Base-by-base conservation (phyloP, 495 filamentous ascomycete genomes). In the Astrocystis sublimbata region DNA sequence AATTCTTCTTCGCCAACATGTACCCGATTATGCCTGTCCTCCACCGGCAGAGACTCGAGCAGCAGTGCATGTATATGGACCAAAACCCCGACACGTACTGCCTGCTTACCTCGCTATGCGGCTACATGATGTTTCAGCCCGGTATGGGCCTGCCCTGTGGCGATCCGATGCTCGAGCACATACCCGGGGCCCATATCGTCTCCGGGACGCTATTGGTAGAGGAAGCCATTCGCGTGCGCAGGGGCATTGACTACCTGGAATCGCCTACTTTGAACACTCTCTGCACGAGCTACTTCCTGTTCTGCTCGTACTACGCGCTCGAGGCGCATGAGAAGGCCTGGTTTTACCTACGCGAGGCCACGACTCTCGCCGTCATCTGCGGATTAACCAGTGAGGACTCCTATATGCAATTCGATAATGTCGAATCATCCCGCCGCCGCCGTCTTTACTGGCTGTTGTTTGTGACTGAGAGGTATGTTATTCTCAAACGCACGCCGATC, bases 21-120 rank as follows among this genome's bases (percentile, higher is more conserved):
- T 94, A 96, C 66, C 85, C 89, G 6, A 90, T 88, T 19, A 90
- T 92, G 80, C 92, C 92, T 0, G 88, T 96, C 40, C 79, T 96
- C 26, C 83, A 91, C 41, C 85, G 85, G 30, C 83, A 87, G 36
- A 80, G 83, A 50, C 73, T 94, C 8, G 86, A 88, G 58, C 79
- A 86, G 65, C 83, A 89, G 72, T 80, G 78, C 63, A 73, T 84
- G 75, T 83, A 80, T 72, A 85, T 84, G 75, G 87, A 84, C 70
- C 85, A 77, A 42, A 86, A 85, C n/a, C 73, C 85, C 21, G 88
- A 89, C 61, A 83, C 88, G 12, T 96, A 96, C 75, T 92, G 90
- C 47, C 84, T 96, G 38, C 72, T 96, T 38, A 85, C 86, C 2
- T 86, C 92, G 6, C 74, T 96, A 2, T 94, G 89, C 68, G 89